Conservation (phyloP, 768 basidiomycete species). For the Naganishia antarctica region DNA sequence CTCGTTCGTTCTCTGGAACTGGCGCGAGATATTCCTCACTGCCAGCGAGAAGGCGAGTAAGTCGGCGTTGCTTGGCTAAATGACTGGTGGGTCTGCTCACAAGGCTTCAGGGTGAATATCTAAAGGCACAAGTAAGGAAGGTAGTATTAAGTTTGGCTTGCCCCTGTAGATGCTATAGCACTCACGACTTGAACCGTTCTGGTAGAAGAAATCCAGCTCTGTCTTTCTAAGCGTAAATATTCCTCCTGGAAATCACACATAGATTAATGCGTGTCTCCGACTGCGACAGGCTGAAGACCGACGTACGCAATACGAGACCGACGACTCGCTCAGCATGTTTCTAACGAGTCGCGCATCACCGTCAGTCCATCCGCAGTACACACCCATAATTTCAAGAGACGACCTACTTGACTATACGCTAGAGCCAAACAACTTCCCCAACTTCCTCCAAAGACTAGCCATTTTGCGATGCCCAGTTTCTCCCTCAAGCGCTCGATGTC, state of each 20-base stretch:
- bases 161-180: no score
- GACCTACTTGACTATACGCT: constrained; percentile 73
- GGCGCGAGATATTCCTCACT: constrained; percentile 80
- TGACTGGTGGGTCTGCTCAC: constrained; percentile 50
- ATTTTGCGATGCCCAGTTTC: constrained; percentile 70
- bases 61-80: constrained; percentile 5
- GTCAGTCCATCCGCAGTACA: no score
- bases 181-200: constrained; percentile 60
- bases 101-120: constrained; percentile 74
- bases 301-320: constrained; percentile 61
- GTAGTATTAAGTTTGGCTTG: no score
- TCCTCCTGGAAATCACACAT: constrained; percentile 50
- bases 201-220: constrained; percentile 89
- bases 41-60: neutral
- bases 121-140: neutral
- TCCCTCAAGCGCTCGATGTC: constrained; percentile 79
- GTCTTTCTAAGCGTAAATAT: constrained; percentile 80
- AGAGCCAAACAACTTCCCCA: constrained; percentile 89
- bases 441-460: constrained; percentile 92
- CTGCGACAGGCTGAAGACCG: neutral
- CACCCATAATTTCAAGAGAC: no score
- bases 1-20: constrained; percentile 73
- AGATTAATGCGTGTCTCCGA: neutral
- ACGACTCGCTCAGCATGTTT: constrained; percentile 75
- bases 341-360: no score